These are phyloP conservation scores for Aspergillus niger DNA, from an alignment of 2,329 filamentous ascomycete species.

Conservation along the genomic window DNA sequence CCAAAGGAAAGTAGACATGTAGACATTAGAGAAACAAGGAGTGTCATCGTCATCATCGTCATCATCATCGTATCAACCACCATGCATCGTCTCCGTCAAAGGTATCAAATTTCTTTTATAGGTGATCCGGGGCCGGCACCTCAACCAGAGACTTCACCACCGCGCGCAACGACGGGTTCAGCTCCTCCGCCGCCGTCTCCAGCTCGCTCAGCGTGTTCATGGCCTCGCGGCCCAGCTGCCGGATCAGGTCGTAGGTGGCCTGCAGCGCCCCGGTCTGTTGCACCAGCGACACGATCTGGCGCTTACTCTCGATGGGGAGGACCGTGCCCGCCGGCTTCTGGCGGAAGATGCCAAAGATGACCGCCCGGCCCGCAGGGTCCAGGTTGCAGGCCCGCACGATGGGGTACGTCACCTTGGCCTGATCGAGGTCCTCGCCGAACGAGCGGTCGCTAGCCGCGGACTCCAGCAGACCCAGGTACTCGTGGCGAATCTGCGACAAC, in stretches of 20 bases:
- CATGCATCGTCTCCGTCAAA: neutral
- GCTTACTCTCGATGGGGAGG: conserved; percentile 12
- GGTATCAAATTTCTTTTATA: neutral
- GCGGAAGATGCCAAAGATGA: conserved; percentile 19
- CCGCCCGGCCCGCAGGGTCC: conserved; percentile 3
- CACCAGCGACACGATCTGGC: conserved; percentile 15
- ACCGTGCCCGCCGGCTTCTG: conserved; percentile 11
- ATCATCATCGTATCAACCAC: neutral
- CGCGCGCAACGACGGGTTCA: conserved; percentile 10
- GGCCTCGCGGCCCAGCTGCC: conserved; percentile 12
- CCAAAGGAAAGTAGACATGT: neutral
- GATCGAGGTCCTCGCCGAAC: conserved; percentile 44
- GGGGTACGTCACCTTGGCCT: conserved; percentile 43
- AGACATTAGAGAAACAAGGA: neutral
- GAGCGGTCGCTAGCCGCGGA: conserved; percentile 20
- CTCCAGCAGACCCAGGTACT: conserved; percentile 25
- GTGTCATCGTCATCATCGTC: neutral
- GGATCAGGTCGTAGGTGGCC: conserved; percentile 15
- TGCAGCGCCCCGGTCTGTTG: conserved; percentile 14
- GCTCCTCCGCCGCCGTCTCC: conserved; percentile 12
- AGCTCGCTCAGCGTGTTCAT: conserved; percentile 10
- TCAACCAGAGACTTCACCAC: conserved; percentile 14
- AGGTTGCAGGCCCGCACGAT: conserved; percentile 28
- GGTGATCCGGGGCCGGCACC: conserved; percentile 9
- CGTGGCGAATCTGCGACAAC: conserved; percentile 29